Conservation (phyloP, 768 basidiomycete genomes). For the Neoboletus brunneissimus region DNA sequence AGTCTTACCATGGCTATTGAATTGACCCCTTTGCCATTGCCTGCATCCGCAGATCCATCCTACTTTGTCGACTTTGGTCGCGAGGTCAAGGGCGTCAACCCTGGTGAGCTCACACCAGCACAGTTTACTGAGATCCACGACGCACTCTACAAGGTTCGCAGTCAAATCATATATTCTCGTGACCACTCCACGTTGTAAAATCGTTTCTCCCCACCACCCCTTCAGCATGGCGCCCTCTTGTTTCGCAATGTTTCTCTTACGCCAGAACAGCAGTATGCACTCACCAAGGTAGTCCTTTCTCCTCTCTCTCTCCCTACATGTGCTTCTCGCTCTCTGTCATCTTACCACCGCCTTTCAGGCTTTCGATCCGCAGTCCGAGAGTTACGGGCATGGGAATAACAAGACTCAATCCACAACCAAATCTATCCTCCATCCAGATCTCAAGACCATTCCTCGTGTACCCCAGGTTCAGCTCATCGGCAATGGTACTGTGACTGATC, state of each 20-base stretch:
- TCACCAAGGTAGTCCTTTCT: conserved; percentile 66
- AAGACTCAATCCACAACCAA: conserved; percentile 71
- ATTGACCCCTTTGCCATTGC: conserved; percentile 63
- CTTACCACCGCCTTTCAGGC: conserved; percentile 43
- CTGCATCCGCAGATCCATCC: conserved; percentile 65
- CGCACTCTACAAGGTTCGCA: conserved; percentile 70
- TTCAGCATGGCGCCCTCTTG: conserved; percentile 73
- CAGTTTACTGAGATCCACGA: conserved; percentile 66
- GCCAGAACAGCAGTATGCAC: conserved; percentile 80
- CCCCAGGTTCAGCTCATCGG: conserved; percentile 93
- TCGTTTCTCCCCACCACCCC: conserved; percentile 1
- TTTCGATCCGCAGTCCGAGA: conserved; percentile 62
- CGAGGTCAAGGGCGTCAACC: conserved; percentile 71
- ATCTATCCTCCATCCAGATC: conserved; percentile 84
- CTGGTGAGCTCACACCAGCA: conserved; percentile 55
- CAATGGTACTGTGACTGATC: conserved; percentile 75
- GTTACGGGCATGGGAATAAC: conserved; percentile 87
- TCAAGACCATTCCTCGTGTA: conserved; percentile 86
- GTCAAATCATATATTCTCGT: not conserved
- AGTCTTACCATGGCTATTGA: conserved; percentile 58
- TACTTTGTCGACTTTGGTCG: conserved; percentile 73
- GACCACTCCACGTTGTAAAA: not conserved
- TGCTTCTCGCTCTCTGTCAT: not conserved
- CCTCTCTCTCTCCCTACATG: not conserved
- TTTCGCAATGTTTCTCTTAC: conserved; percentile 68